Base-by-base conservation (phyloP, 2,329 filamentous ascomycete species). In the Fusarium verrucosum region DNA sequence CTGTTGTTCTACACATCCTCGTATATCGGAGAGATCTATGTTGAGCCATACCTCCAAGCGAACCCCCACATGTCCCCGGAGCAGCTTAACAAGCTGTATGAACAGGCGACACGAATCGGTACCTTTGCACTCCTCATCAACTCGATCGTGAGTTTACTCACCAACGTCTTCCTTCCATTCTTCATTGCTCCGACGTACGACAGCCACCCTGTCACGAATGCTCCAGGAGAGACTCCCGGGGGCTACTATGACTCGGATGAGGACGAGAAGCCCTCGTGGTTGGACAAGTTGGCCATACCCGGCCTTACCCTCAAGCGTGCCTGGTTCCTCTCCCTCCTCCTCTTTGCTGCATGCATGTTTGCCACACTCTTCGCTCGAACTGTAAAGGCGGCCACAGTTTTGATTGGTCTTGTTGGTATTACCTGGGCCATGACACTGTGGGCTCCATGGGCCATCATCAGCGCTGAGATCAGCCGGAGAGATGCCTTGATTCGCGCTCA, bases 391-490 rank as follows among this genome's bases (percentile, higher is more conserved):
- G 94, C 92, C 2, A 96, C 91, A 0, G 82, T 87, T 2, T 84
- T 97, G 30, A 89, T 97, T 53, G 92, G 89, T 2, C 80, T 95
- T 22, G 88, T 96, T 43, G 94, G 94, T 30, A 88, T 98, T 57
- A 93, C 92, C 2, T 98, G 94, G 94, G 93, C 94, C 20, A 81
- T 97, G 71, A 93, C 93, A 3, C 86, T 96, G 23, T 98, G 94
- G 94, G 94, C 94, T 1, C 94, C 94, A 0, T 98, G 94, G 80
- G 94, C 94, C 35, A 91, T 98, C 70, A 97, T 98, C 74, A 93
- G 92, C 41, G 92, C 92, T 7, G 94, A 98, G 76, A 94, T 98
- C 62, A 91, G 90, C 60, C 91, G 89, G 59, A 89, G 92, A 7
- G 92, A 97, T 73, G 87, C 89, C 36, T 65, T 78, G 17, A 74